Evolutionary conservation across 176 grass and related monocot genomes (phyloP), one percentile per base, ranked within the genome.

Genomic region (Raddia guianensis): DNA sequence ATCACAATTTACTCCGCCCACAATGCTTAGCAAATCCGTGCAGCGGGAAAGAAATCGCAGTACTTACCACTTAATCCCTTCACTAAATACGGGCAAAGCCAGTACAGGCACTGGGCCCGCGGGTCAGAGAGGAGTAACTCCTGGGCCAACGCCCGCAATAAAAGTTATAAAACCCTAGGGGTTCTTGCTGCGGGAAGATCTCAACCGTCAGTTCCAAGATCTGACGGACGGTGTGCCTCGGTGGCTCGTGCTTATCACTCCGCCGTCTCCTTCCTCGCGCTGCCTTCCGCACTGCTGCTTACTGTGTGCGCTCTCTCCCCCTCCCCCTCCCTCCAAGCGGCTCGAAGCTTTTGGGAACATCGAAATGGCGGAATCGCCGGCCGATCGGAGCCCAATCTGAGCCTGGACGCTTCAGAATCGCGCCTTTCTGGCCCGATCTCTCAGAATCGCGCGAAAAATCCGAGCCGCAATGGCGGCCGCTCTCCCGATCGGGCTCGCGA

Each of bases 81-180:
- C 11, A 48, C 15, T 69, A 80, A 67, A 73, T 78, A 70, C 3
- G 50, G 56, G 11, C 14, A 40, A 51, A 56, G 63, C 73, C 20
- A 48, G 60, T 54, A 43, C 61, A 55, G 45, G 45, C 33, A 8
- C 49, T 5, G 63, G 68, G 62, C 37, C 76, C 62, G 55, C 37
- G 34, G n/a, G 33, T 65, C 80, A 83, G 80, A 12, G 66, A 80
- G 75, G 59, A 80, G 45, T 83, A 75, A 87, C 63, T 83, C 40
- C 75, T 49, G 44, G 8, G 42, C 70, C 70, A 83, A 19, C 34
- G 56, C 10, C 55, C 37, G 32, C 75, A 82, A 90, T 45, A 82
- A 90, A 82, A 83, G 80, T 78, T 82, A 94, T 82, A 91, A 94
- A 91, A 94, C 92, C 92, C 92, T 94, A 89, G 84, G 48, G 87